Conservation (phyloP, 768 basidiomycete species). For the Trametes gibbosa region DNA sequence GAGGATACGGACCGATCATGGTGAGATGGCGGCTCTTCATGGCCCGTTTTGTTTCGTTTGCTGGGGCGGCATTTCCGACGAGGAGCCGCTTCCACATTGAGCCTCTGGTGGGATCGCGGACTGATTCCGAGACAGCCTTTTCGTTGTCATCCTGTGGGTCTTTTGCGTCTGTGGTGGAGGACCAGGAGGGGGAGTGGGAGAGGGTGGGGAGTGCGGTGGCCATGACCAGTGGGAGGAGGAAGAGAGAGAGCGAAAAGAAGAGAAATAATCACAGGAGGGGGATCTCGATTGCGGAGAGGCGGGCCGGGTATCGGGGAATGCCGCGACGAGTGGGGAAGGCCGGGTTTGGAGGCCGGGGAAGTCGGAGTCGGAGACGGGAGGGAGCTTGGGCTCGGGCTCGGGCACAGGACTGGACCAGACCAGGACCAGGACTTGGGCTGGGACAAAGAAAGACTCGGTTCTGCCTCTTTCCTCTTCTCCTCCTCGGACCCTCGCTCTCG, state of each 20-base stretch:
- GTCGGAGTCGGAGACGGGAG: neutral
- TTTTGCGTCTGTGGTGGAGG: conserved; percentile 7
- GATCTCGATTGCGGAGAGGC: too few relatives aligned
- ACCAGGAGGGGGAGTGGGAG: conserved; percentile 6
- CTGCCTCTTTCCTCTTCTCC: neutral
- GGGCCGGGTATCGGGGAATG: conserved; percentile 1
- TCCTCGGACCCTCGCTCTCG: neutral
- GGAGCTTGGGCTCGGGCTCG: neutral
- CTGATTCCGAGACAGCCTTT: conserved; percentile 6
- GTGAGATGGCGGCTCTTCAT: conserved; percentile 41
- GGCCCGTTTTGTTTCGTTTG: conserved; percentile 36
- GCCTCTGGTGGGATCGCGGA: neutral
- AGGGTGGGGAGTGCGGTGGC: neutral
- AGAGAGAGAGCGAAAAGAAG: neutral
- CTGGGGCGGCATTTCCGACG: conserved; percentile 15
- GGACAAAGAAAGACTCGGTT: too few relatives aligned
- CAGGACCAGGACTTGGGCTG: too few relatives aligned
- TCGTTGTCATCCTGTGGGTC: conserved; percentile 8
- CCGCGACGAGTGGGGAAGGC: conserved; percentile 1
- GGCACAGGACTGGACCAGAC: too few relatives aligned
- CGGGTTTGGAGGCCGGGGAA: neutral
- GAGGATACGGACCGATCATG: conserved; percentile 37
- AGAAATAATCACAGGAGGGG: too few relatives aligned
- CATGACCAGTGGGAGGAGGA: neutral
- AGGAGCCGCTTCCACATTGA: conserved; percentile 25